Evolutionary conservation across 768 basidiomycete genomes (phyloP).

Genomic region (Cystofilobasidium bisporidii): DNA sequence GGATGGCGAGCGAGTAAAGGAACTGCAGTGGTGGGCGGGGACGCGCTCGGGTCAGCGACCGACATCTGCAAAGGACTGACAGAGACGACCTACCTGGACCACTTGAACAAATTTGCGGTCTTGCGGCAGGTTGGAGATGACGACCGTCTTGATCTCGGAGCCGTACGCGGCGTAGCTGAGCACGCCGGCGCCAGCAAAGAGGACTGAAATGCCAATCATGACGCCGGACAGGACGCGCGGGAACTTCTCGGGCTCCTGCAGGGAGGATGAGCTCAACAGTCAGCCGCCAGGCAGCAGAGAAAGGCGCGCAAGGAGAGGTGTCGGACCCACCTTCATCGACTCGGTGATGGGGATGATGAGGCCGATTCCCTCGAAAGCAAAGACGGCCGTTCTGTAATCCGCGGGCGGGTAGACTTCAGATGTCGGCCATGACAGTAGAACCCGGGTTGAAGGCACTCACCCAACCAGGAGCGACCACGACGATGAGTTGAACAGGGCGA

Average conservation of each 20-base stretch:
- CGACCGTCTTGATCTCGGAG: conserved; percentile 76
- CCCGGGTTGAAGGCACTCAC: conserved; percentile 49
- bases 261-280: background rate
- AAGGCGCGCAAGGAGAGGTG: too few species aligned
- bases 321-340: conserved; percentile 54
- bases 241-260: conserved; percentile 77
- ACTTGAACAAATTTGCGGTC: conserved; percentile 78
- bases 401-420: too few species aligned
- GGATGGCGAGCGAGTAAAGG: conserved; percentile 81
- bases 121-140: conserved; percentile 83
- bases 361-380: conserved; percentile 96
- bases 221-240: conserved; percentile 76
- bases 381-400: conserved; percentile 85
- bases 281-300: background rate
- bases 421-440: too few species aligned
- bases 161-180: conserved; percentile 85
- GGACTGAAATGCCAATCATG: conserved; percentile 73
- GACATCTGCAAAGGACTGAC: background rate
- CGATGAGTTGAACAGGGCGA: conserved; percentile 75
- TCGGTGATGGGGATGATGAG: conserved; percentile 95
- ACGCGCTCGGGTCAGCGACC: background rate
- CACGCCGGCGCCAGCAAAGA: conserved; percentile 79
- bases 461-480: conserved; percentile 89
- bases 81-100: conserved; percentile 43
- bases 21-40: conserved; percentile 42